Base-by-base conservation (phyloP, 2,329 filamentous ascomycete genomes). In the Fusarium setosum region DNA sequence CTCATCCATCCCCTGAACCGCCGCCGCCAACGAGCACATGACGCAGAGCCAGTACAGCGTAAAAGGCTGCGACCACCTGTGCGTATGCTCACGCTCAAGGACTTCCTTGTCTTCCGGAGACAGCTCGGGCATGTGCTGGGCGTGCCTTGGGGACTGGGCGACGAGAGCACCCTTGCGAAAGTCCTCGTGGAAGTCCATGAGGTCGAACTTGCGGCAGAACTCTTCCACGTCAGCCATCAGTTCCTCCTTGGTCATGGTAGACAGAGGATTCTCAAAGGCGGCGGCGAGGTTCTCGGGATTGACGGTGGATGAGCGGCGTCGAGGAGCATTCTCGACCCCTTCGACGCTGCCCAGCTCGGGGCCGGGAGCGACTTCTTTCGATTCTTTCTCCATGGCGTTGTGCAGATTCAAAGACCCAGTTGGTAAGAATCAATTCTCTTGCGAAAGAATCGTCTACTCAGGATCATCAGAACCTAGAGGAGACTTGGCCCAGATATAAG, bases 111-210 rank as follows among this genome's bases (percentile, higher is more conserved):
- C 74, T 3, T 70, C 62, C 4, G 73, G 69, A 40, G 24, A 31
- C 4, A 77, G 68, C 8, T 52, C 48, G 2, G 55, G 41, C 9
- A 77, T 65, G 12, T 57, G 40, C 37, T 76, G 73, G 23, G 59
- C 50, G 3, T 63, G 65, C 55, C 80, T 78, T 10, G 77, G 79
- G 3, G 78, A 76, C 52, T 77, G 83, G 5, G 84, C 84, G 31
- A 86, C 71, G 18, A 86, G 75, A 8, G 83, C 84, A 4, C 84
- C 84, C 45, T 83, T 75, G 40, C 79, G 79, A 68, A 87, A 87
- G 38, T 81, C 81, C 15, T 77, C 75, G 11, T 72, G 66, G 26
- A 77, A 59, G 17, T 76, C 74, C 11, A 53, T 52, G 9, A 80
- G 69, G 8, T 75, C 76, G 35, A 70, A 73, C 35, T 69, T 61